Percentiles rank a stretch among this genome's conserved stretches.
Evolutionary conservation across 1,139 yeast genomes (phyloP).

Genomic region (Candida sp.): DNA sequence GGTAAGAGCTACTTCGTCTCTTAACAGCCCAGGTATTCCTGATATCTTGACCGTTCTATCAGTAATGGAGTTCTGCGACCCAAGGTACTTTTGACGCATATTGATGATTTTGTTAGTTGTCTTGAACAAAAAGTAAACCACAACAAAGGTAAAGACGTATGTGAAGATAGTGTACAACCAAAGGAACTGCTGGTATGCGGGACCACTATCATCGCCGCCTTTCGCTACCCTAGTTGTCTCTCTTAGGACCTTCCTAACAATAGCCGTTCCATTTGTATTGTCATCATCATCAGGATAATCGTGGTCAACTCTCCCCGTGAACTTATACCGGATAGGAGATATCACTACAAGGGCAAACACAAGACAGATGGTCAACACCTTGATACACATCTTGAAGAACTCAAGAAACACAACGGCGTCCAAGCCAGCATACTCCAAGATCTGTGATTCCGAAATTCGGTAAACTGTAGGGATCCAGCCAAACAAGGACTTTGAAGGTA

Average conservation of each 20-base stretch:
- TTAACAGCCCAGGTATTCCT: slow-evolving; percentile 70
- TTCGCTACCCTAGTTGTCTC: neutral
- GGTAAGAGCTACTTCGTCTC: slow-evolving; percentile 70
- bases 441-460: slow-evolving; percentile 70
- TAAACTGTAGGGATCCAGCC: slow-evolving; percentile 81
- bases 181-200: slow-evolving; percentile 25
- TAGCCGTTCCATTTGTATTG: slow-evolving; percentile 6
- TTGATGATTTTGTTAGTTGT: slow-evolving; percentile 41
- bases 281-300: slow-evolving; percentile 37
- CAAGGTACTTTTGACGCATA: slow-evolving; percentile 47
- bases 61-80: slow-evolving; percentile 47
- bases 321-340: slow-evolving; percentile 74
- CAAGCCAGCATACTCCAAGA: slow-evolving; percentile 87
- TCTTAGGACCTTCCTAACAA: neutral
- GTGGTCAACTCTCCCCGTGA: slow-evolving; percentile 69
- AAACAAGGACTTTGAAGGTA: slow-evolving; percentile 54
- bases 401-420: slow-evolving; percentile 91
- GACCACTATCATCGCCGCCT: neutral
- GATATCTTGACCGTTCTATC: slow-evolving; percentile 50
- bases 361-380: slow-evolving; percentile 59
- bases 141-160: slow-evolving; percentile 42
- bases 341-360: slow-evolving; percentile 67
- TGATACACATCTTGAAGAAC: slow-evolving; percentile 79
- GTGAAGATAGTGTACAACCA: slow-evolving; percentile 50
- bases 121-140: slow-evolving; percentile 35